phyloP scores from a whole-genome alignment of 306 rosid genomes.

The Medicago arabica region DNA sequence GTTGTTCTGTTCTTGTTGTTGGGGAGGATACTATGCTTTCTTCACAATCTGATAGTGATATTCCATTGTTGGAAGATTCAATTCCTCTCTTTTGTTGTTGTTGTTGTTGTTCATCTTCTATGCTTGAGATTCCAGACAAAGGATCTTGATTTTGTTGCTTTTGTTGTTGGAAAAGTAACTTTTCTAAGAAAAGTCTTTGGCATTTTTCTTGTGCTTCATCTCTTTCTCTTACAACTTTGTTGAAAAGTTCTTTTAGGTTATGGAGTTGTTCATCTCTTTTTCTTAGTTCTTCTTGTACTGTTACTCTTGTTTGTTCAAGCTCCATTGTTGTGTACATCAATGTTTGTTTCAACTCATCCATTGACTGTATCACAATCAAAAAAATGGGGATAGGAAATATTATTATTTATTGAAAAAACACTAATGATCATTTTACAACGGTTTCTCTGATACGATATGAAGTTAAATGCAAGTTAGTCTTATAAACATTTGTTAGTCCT shows the following conservation, averaged over 20 bases:
- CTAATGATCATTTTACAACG: not conserved
- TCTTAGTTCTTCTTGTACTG: conserved; percentile 78
- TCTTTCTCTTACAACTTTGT: conserved; percentile 68
- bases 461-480: no score
- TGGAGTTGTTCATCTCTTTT: conserved; percentile 80
- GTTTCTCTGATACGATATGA: not conserved
- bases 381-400: not conserved
- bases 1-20: conserved; percentile 28
- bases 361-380: conserved; percentile 50
- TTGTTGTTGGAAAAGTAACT: conserved; percentile 53
- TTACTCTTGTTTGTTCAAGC: conserved; percentile 75
- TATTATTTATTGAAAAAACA: not conserved
- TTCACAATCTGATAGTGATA: conserved; percentile 92
- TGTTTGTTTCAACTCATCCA: conserved; percentile 79
- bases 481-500: not conserved
- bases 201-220: conserved; percentile 84
- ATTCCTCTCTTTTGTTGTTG: conserved; percentile 59
- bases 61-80: conserved; percentile 64
- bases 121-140: conserved; percentile 84
- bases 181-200: conserved; percentile 68
- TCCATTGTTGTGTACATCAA: conserved; percentile 75
- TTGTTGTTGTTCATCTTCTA: conserved; percentile 77
- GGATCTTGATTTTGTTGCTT: conserved; percentile 59
- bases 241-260: conserved; percentile 64
- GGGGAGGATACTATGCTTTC: conserved; percentile 98